Percentiles rank a stretch among this genome's conserved stretches.
Conservation (phyloP, 1,284 basidiomycete species). For the Ustanciosporium gigantosporum region DNA sequence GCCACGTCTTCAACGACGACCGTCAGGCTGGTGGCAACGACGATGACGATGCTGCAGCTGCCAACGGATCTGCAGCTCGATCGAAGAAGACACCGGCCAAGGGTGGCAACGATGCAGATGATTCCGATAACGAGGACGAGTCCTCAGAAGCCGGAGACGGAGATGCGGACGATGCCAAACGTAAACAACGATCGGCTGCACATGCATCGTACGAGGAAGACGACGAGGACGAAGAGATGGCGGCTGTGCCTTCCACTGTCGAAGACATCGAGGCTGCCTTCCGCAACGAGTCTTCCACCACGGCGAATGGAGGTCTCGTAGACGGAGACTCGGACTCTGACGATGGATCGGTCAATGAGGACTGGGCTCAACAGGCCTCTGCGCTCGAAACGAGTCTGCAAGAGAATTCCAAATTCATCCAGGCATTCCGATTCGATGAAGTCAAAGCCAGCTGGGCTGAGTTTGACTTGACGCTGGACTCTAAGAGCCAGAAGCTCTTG, state of each 20-base stretch:
- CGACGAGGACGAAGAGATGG: slow-evolving; percentile 61
- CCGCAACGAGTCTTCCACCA: slow-evolving; percentile 44
- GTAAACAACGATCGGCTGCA: slow-evolving; percentile 69
- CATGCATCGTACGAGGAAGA: slow-evolving; percentile 71
- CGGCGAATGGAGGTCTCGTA: slow-evolving; percentile 46
- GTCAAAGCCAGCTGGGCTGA: slow-evolving; percentile 65
- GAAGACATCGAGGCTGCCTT: slow-evolving; percentile 72
- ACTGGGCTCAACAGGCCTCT: slow-evolving; percentile 56
- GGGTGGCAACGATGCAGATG: slow-evolving; percentile 32
- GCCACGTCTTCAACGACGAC: slow-evolving; percentile 67
- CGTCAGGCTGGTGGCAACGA: slow-evolving; percentile 42
- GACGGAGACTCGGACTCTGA: slow-evolving; percentile 44
- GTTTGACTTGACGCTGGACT: slow-evolving; percentile 51
- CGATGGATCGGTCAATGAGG: slow-evolving; percentile 51
- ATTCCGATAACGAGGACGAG: slow-evolving; percentile 47
- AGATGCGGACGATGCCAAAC: slow-evolving; percentile 74
- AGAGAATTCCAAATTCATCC: slow-evolving; percentile 65
- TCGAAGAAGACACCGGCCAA: no score
- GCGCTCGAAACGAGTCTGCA: slow-evolving; percentile 64
- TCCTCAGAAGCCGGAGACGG: slow-evolving; percentile 67
- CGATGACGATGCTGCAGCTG: slow-evolving; percentile 51
- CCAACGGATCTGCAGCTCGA: slow-evolving; percentile 6
- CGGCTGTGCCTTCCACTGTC: slow-evolving; percentile 62
- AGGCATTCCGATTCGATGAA: slow-evolving; percentile 74
- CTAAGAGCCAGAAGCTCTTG: slow-evolving; percentile 56